Base-by-base conservation (phyloP, 169 alveolate species). In the Plasmodium fragile region DNA sequence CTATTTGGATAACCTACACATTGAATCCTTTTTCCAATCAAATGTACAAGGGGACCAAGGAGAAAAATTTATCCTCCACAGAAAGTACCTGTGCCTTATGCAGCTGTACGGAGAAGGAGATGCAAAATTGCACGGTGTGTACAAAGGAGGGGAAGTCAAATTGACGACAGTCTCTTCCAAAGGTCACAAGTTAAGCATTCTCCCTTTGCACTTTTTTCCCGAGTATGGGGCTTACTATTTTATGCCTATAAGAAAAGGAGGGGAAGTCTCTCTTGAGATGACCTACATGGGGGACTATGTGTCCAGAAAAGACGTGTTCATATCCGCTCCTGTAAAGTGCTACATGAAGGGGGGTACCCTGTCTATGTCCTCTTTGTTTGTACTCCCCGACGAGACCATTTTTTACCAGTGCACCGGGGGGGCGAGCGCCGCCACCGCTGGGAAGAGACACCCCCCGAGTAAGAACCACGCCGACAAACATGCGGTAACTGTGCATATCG, bases 381-480 rank as follows among this genome's bases (percentile, higher is more conserved):
- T 87, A 11, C 28, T 87, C 11, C 81, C 82, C 8, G 82, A 49
- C 69, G 93, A 87, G 70, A 75, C 69, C 25, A 11, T 87, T 39
- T 55, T 39, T 55, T 87, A 78, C 59, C 70, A 22, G n/a, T 87
- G 93, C 70, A 1, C 32, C 7, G 93, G 93, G 59, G 72, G 85
- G 34, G 7, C 18, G 49, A 41, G 30, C n/a, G n/a, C n/a, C 13
- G 16, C 59, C 75, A 59, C 32, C 13, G 32, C 73, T n/a, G 32
- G 32, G 73, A 43, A 10, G 10, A 2, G 45, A 8, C 45, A 39
- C 8, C 45, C 45, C 45, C 45, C 1, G 5, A 4, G 45, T 39
- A 39, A 39, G 45, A 4, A 39, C 45, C 45, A 1, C 16, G 52
- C 16, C 52, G 52, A 2, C 52, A 41, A 45, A 11, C 59, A 49